Base-by-base conservation (phyloP, 306 rosid genomes). In the Citrullus colocynthis region DNA sequence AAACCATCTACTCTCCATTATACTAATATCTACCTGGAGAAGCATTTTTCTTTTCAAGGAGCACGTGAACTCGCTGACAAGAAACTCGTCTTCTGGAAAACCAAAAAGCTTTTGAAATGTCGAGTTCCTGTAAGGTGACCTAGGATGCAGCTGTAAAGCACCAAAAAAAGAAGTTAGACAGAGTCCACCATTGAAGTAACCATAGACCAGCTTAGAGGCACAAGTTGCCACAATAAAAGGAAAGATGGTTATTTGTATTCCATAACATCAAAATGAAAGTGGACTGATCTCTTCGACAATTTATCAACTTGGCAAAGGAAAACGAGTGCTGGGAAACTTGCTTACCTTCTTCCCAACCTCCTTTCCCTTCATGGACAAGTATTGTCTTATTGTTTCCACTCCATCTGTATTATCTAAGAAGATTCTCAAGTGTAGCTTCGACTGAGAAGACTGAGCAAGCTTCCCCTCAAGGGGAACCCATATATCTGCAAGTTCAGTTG, bases 281-380 rank as follows among this genome's bases (percentile, higher is more conserved):
- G 59, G 54, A 45, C 54, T 20, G 41, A 6, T 24, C 58, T 21
- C 21, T 48, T 28, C 6, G 7, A 45, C 42, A 13, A 49, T 21
- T 70, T 7, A 70, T 21, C 57, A 34, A 72, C 77, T 49, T 9
- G 6, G 59, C 6, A 28, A 48, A 48, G 76, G 42, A 49, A 72
- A 57, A 15, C 30, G 54, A 57, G 34, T 11, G 63, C 45, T 44
- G 39, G 32, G 41, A 56, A 71, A 72, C 49, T 77, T 74, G 28
- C 75, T 76, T 75, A 90, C 98, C 90, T 89, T 92, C 87, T 88
- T 95, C 67, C 98, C 98, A n/a, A 95, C 97, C 88, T 95, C 98
- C 84, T 89, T 95, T 83, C 87, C 98, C 89, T 87, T 90, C 91
- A 87, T 95, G 72, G 82, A 88, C 86, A 95, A 86, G 78, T 92